These are phyloP conservation scores for Diaporthe nobilis DNA, from an alignment of 2,329 filamentous ascomycete genomes.

Conservation along the genomic window DNA sequence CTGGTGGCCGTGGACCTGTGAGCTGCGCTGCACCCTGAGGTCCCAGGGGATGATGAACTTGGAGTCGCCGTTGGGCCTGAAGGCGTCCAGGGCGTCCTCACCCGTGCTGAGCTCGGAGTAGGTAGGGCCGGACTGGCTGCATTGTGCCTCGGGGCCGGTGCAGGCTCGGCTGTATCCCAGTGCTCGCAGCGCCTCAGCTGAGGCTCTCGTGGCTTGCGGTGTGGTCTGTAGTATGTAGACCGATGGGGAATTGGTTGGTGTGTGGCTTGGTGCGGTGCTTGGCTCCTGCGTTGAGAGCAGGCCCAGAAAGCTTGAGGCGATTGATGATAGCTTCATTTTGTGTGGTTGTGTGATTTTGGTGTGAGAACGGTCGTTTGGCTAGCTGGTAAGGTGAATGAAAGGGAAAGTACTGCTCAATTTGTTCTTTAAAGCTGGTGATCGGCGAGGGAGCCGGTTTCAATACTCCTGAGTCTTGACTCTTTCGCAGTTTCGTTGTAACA, in stretches of 20 bases:
- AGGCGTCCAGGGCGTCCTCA: conserved; percentile 19
- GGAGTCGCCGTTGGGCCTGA: conserved; percentile 23
- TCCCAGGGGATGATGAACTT: conserved; percentile 32
- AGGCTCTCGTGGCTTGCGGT: conserved; percentile 22
- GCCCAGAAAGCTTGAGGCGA: conserved; percentile 18
- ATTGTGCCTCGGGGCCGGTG: background rate
- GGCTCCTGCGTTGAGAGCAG: conserved; percentile 28
- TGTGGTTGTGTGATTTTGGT: background rate
- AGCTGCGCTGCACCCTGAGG: background rate
- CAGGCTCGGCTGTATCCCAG: conserved; percentile 22
- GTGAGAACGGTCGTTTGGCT: background rate
- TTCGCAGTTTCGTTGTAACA: conserved; percentile 17
- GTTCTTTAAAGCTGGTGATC: conserved; percentile 13
- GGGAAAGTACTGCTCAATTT: background rate
- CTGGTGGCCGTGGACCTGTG: background rate
- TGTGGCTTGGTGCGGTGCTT: background rate
- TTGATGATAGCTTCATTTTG: conserved; percentile 26
- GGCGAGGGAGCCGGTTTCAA: conserved; percentile 29
- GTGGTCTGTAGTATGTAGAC: conserved; percentile 30
- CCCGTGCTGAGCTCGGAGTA: conserved; percentile 28
- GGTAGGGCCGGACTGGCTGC: conserved; percentile 18
- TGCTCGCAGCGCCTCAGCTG: conserved; percentile 9
- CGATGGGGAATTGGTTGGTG: background rate
- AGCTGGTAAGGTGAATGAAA: background rate
- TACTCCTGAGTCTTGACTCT: conserved; percentile 29